phyloP scores from a whole-genome alignment of 108 stramenopile species.

The Cyclostephanos invisitatus region DNA sequence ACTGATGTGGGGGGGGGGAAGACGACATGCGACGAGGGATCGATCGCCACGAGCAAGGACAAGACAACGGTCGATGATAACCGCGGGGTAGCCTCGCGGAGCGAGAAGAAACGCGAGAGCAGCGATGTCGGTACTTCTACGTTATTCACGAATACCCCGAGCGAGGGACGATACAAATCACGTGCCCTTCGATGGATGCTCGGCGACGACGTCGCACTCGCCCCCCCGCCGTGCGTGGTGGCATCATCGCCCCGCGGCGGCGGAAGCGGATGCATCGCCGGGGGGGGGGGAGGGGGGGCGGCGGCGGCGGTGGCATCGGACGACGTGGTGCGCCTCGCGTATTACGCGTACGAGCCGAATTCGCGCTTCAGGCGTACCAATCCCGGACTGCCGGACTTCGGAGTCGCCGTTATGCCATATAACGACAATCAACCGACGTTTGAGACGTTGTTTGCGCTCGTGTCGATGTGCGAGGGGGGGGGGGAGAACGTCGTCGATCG shows the following conservation, averaged over 20 bases:
- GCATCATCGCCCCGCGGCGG: background rate
- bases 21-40: background rate
- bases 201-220: constrained; percentile 45
- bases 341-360: constrained; percentile 77
- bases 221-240: constrained; percentile 53
- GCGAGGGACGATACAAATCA: constrained; percentile 5
- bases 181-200: background rate
- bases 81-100: background rate
- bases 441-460: constrained; percentile 28
- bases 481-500: too few relatives aligned
- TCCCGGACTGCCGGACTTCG: constrained; percentile 81
- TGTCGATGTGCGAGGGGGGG: constrained; percentile 38
- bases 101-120: background rate
- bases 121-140: background rate
- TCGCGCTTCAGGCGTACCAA: constrained; percentile 61
- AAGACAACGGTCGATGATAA: background rate
- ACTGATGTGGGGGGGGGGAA: background rate
- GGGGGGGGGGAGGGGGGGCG: too few relatives aligned
- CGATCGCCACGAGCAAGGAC: too few relatives aligned
- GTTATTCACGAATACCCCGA: background rate
- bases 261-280: background rate
- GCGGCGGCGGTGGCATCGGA: background rate
- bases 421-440: constrained; percentile 37
- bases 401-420: constrained; percentile 63
- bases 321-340: constrained; percentile 44